Base-by-base conservation (phyloP, 2,329 filamentous ascomycete species). In the Volutella citrinella region DNA sequence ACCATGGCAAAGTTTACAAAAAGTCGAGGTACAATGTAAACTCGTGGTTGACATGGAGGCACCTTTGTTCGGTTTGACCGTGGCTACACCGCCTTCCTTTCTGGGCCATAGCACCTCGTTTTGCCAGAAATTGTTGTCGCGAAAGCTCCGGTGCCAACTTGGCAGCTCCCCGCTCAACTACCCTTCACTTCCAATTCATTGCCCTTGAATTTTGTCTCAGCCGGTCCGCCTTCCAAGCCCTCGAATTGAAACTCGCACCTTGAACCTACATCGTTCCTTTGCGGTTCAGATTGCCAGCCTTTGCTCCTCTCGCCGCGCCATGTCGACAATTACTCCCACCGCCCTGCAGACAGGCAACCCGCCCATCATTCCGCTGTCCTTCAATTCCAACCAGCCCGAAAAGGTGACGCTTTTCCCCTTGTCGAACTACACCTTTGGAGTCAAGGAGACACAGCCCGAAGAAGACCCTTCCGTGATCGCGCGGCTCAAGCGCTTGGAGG, bases 341-440 rank as follows among this genome's bases (percentile, higher is more conserved):
- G 79, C 82, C 46, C 76, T 88, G 30, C 84, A 91, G 63, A 90
- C 86, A 64, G 84, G 80, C 35, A 77, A 83, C 46, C 82, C 84
- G 64, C 89, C 91, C 16, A 80, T 82, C 43, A 76, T 87, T 33
- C 89, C 90, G 17, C 81, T 87, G 44, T 68, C 81, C 48, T 98
- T 98, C 76, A 87, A 90, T 59, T 82, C 78, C 32, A 89, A 91
- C 60, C 93, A 98, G 64, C 88, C 91, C 20, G 70, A 82, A 51
- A 93, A 89, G 3, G 90, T 98, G 56, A 86, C 87, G 33, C 78
- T 98, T 17, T 97, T 90, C 59, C 93, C 93, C 20, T 78, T 98
- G 30, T 95, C 89, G 49, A 98, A 97, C 74, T 98, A 98, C 73
- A 97, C 93, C 16, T 97, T 98, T 56, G 91, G 91, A 44, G 95